Conservation (phyloP, 2,329 filamentous ascomycete species). For the Chaetomium sp. region DNA sequence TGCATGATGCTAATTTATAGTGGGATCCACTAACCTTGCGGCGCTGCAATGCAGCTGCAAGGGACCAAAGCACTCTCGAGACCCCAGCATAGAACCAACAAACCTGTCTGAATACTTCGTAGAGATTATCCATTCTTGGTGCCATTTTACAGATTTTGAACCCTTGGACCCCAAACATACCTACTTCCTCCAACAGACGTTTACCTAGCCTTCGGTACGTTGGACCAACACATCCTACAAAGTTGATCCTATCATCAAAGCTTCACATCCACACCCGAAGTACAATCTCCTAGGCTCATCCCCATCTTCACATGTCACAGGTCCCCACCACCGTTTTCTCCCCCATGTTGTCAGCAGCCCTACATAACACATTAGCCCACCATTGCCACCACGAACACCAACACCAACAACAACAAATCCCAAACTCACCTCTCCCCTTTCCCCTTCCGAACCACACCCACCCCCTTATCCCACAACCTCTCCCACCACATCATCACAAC, state of each 20-base stretch:
- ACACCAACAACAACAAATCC: background rate
- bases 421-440: slow-evolving; percentile 20
- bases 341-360: background rate
- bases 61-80: too few relatives aligned
- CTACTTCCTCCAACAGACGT: background rate
- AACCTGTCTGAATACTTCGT: too few relatives aligned
- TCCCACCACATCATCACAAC: slow-evolving; percentile 27
- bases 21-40: background rate
- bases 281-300: background rate
- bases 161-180: background rate
- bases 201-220: background rate
- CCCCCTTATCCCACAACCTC: slow-evolving; percentile 36
- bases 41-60: slow-evolving; percentile 9
- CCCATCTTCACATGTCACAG: background rate
- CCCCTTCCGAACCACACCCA: slow-evolving; percentile 36
- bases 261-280: background rate
- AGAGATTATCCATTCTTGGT: background rate
- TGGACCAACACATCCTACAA: too few relatives aligned
- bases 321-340: background rate
- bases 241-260: too few relatives aligned
- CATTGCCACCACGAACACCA: background rate
- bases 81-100: too few relatives aligned
- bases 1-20: slow-evolving; percentile 6
- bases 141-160: background rate
- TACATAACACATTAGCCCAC: background rate